These are phyloP conservation scores for Syzygium syzygioides DNA, from an alignment of 441 rosid species.

Conservation along the genomic window DNA sequence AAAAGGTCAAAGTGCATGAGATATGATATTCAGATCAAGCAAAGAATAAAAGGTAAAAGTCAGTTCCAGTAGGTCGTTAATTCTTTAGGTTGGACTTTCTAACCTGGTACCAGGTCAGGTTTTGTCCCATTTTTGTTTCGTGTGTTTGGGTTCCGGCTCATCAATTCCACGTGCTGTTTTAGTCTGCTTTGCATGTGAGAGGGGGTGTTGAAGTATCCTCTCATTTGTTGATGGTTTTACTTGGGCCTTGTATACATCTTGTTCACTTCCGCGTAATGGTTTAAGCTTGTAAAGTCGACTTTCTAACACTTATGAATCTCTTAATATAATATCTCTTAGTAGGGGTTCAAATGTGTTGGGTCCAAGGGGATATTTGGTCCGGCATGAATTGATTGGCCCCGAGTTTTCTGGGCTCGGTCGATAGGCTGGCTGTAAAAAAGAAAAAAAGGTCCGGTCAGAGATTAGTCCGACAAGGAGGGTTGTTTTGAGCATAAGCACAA, in stretches of 20 bases:
- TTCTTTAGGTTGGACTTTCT: not conserved
- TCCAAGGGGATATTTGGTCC: not conserved
- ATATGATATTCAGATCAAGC: not conserved
- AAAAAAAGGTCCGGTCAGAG: not conserved
- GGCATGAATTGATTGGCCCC: not conserved
- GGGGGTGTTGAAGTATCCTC: not conserved
- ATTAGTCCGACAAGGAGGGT: not conserved
- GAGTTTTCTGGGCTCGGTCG: not conserved
- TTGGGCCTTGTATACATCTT: not conserved
- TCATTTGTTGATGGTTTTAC: not conserved
- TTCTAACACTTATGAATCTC: not conserved
- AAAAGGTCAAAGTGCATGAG: not conserved
- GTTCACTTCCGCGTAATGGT: not conserved
- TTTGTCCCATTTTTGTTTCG: not conserved
- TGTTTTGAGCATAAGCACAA: not conserved
- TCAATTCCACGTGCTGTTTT: not conserved
- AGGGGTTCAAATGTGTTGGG: not conserved
- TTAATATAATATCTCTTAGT: not conserved
- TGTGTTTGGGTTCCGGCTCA: not conserved
- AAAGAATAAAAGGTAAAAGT: not conserved
- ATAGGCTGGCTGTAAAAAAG: not conserved
- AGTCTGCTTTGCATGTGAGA: not conserved
- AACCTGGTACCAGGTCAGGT: not conserved
- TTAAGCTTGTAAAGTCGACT: not conserved
- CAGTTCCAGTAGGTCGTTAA: not conserved